Base-by-base conservation (phyloP, 177 flowering plant species). In the Vitis hybrid region DNA sequence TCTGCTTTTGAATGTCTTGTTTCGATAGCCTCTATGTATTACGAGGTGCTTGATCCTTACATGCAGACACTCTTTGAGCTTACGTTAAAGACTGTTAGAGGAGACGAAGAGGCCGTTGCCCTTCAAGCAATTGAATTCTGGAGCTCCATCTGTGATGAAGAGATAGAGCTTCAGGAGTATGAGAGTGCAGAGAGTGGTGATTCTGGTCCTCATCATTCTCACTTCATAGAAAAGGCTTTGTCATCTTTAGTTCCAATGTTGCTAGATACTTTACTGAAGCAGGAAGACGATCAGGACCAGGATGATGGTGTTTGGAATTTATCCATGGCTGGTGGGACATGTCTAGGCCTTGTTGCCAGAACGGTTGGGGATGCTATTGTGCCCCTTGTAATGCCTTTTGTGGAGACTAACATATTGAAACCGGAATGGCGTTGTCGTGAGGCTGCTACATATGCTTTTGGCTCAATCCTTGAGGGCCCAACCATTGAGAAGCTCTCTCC, bases 301-400 rank as follows among this genome's bases (percentile, higher is more conserved):
- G 97, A 89, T 56, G 94, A 92, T 68, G 82, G 77, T n/a, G 77
- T 70, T 15, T 92, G 97, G 97, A 92, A 89, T 77, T 70, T 92
- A 58, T 81, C 97, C n/a, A 92, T 92, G 95, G 92, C 97, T 67
- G 97, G 95, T 56, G 97, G 95, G 40, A 90, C 95, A 21, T 92
- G 97, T 66, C 77, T 92, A 11, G 89, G 93, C 54, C 91, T 92
- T 74, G 96, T 89, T 69, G 84, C 97, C 10, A 83, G 85, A 71
- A 87, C 96, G 30, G 96, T 91, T 62, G 94, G 97, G 5, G 92
- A 91, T 84, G 79, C 75, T 34, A 77, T 92, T 32, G 85, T 92
- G 32, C 88, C 91, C 52, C 90, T 88, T 71, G 95, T 92, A 40
- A 84, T 92, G 90, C 95, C 93, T 56, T 92, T 92, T 78, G 90